Percentiles rank a stretch among this genome's conserved stretches.
Evolutionary conservation across 1,284 basidiomycete genomes (phyloP).

Genomic region (Leccinum fallax): DNA sequence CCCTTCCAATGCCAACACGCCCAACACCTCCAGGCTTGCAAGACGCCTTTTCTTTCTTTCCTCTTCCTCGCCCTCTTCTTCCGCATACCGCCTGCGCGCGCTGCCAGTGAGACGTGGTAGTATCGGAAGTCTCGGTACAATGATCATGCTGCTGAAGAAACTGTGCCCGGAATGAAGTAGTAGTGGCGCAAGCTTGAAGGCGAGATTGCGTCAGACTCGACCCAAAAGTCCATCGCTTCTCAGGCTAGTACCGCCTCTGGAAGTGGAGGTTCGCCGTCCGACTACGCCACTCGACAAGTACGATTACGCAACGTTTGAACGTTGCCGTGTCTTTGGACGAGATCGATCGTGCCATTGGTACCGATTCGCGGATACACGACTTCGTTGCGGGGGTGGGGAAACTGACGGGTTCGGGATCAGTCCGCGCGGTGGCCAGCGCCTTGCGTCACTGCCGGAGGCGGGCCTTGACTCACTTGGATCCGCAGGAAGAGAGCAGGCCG

Average conservation of each 20-base stretch:
- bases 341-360: constrained; percentile 30
- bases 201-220: constrained; percentile 8
- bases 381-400: constrained; percentile 24
- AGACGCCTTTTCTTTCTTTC: constrained; percentile 63
- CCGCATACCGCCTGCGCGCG: too few relatives aligned
- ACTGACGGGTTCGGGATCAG: constrained; percentile 24
- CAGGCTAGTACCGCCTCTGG: constrained; percentile 1
- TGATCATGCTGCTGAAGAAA: constrained; percentile 18
- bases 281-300: constrained; percentile 28
- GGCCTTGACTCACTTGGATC: constrained; percentile 6
- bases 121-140: constrained; percentile 24
- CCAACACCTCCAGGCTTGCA: constrained; percentile 90
- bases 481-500: constrained; percentile 28
- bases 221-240: constrained; percentile 11
- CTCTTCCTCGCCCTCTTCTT: constrained; percentile 39
- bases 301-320: constrained; percentile 24
- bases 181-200: constrained; percentile 27
- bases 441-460: constrained; percentile 19
- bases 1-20: constrained; percentile 88
- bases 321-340: constrained; percentile 28
- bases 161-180: constrained; percentile 36
- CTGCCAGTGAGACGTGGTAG: constrained; percentile 29
- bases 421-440: constrained; percentile 19
- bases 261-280: constrained; percentile 25
- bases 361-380: constrained; percentile 24